Evolutionary conservation across 305 asterid genomes (phyloP).

Genomic region (Solanum chacoense): DNA sequence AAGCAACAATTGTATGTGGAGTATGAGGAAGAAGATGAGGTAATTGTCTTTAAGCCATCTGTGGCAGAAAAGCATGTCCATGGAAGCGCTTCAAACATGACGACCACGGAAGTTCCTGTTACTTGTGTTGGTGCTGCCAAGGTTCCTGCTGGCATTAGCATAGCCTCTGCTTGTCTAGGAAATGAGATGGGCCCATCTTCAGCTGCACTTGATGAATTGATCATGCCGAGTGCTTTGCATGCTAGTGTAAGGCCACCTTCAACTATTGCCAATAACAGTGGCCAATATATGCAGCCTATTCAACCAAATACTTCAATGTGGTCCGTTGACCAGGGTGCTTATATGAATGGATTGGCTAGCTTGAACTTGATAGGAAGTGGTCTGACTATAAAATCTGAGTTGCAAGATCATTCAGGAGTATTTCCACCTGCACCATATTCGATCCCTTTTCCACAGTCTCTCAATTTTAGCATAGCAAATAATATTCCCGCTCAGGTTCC

Average conservation of each 20-base stretch:
- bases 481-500: slow-evolving; percentile 29
- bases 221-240: slow-evolving; percentile 24
- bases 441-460: slow-evolving; percentile 35
- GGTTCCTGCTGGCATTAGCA: slow-evolving; percentile 24
- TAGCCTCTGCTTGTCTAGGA: slow-evolving; percentile 18
- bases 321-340: slow-evolving; percentile 37
- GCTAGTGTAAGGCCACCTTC: slow-evolving; percentile 28
- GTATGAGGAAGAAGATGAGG: slow-evolving; percentile 85
- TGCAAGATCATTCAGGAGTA: slow-evolving; percentile 38
- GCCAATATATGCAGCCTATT: slow-evolving; percentile 35
- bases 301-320: slow-evolving; percentile 36
- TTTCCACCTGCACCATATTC: slow-evolving; percentile 42
- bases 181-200: slow-evolving; percentile 30
- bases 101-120: slow-evolving; percentile 25
- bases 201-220: slow-evolving; percentile 30
- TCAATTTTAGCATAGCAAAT: slow-evolving; percentile 22
- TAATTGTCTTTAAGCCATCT: slow-evolving; percentile 74
- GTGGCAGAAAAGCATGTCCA: slow-evolving; percentile 43
- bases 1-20: slow-evolving; percentile 27
- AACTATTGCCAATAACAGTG: slow-evolving; percentile 19
- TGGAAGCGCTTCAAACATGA: slow-evolving; percentile 24
- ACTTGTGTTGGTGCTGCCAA: slow-evolving; percentile 15
- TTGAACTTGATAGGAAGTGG: slow-evolving; percentile 51
- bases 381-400: slow-evolving; percentile 19
- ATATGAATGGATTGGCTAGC: slow-evolving; percentile 40